phyloP scores from a whole-genome alignment of 306 rosid species.

The Urtica urens region DNA sequence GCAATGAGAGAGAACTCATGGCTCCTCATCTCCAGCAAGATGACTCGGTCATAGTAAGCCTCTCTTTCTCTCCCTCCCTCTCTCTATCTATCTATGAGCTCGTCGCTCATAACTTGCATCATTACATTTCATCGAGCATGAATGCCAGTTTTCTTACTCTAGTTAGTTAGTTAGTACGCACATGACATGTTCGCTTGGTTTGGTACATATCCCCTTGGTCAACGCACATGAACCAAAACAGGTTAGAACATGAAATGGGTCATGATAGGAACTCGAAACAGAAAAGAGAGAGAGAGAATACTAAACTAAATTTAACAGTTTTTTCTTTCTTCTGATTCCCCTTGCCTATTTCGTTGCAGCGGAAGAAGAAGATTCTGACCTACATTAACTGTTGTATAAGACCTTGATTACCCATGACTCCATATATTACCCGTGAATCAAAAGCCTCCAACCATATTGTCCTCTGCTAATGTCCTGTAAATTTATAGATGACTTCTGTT shows the following conservation, averaged over 20 bases:
- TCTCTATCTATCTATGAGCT: no score
- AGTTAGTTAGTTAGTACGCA: background rate
- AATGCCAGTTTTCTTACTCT: background rate
- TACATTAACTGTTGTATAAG: constrained; percentile 59
- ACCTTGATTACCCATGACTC: constrained; percentile 32
- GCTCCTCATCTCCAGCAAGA: constrained; percentile 18
- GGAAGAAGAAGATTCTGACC: constrained; percentile 43
- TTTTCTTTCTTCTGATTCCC: background rate
- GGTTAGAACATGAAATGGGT: background rate
- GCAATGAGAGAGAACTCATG: constrained; percentile 27
- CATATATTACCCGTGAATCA: constrained; percentile 10
- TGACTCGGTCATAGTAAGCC: constrained; percentile 17
- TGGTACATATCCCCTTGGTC: constrained; percentile 44
- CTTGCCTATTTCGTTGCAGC: constrained; percentile 34
- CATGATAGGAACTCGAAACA: no score
- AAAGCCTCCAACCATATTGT: constrained; percentile 7
- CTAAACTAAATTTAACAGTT: no score
- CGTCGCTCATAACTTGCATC: background rate
- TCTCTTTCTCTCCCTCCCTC: background rate
- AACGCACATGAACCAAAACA: constrained; percentile 32
- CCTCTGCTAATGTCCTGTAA: constrained; percentile 16
- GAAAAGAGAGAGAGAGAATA: background rate
- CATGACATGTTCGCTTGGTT: constrained; percentile 10
- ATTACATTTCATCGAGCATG: background rate
- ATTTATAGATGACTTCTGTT: constrained; percentile 19